Evolutionary conservation across 768 basidiomycete genomes (phyloP), one percentile per base, ranked within the genome.

Genomic region (Podaxis sp.): DNA sequence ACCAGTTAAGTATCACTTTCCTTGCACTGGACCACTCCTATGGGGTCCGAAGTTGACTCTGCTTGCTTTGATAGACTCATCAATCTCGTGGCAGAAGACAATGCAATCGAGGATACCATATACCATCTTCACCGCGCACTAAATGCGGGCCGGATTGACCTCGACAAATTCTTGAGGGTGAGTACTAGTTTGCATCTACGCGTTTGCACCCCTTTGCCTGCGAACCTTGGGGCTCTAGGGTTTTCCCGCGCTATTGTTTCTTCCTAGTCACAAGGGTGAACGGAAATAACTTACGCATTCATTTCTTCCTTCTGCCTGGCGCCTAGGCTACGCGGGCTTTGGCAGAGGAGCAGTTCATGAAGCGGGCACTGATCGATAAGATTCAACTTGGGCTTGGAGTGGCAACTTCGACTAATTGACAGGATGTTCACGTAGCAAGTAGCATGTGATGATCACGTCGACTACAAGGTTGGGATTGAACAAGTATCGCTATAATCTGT

Each of bases 61-160:
- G 48, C 61, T 61, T 40, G 64, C 54, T 55, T 61, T 44, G 50
- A 51, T 58, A 98, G 96, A 75, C 78, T 99, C 23, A 88, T 98
- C 66, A 92, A 98, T 70, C 81, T 98, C 28, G 89, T 98, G n/a
- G 95, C 97, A n/a, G 97, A 99, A 73, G 97, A 98, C 73, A 95
- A 94, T 68, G 94, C 96, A 1, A 95, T 98, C 70, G 96, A 98
- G 75, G 97, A 98, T 72, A 96, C 96, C 50, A 90, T 97, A 62
- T 99, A 98, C 75, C 95, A 98, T 72, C 83, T 99, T 50, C 93
- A 95, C 65, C 84, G 95, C 63, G 96, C 95, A 0, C 79, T 99
- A 64, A 97, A 97, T 70, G 79, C 88, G 55, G 92, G 92, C 0
- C 85, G 93, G 61, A 89, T 98, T 63, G 96, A 98, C 77, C 82